Conservation (phyloP, 2,329 filamentous ascomycete species). For the Aspergillus pseudotamarii region DNA sequence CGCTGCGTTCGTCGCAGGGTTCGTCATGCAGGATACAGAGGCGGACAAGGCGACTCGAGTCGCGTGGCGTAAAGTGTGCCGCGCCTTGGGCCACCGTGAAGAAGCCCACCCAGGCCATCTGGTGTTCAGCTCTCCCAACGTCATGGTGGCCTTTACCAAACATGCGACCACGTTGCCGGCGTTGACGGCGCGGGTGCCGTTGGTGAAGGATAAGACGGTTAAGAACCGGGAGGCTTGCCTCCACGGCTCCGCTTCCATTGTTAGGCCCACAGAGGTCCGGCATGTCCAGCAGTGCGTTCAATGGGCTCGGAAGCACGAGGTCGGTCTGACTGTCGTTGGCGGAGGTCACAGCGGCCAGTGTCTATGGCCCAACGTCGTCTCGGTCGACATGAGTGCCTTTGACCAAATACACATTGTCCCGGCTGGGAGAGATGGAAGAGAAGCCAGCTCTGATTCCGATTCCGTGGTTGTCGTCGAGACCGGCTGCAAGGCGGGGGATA, state of each 20-base stretch:
- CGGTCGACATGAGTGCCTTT: constrained; percentile 63
- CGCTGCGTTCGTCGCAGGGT: too few species aligned
- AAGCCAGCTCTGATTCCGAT: constrained; percentile 9
- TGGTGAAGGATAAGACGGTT: too few species aligned
- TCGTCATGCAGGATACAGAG: too few species aligned
- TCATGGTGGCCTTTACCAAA: too few species aligned
- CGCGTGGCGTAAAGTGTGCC: too few species aligned
- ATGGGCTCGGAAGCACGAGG: constrained; percentile 56
- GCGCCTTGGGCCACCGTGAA: too few species aligned
- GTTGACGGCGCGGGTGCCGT: too few species aligned
- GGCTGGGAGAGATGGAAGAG: constrained; percentile 16
- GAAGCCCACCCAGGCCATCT: too few species aligned
- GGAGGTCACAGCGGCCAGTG: constrained; percentile 66
- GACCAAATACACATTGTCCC: constrained; percentile 51
- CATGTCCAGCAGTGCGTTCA: constrained; percentile 59
- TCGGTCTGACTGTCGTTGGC: constrained; percentile 56
- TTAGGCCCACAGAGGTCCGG: constrained; percentile 46
- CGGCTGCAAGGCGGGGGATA: constrained; percentile 61
- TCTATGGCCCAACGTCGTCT: constrained; percentile 54
- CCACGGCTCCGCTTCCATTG: neutral
- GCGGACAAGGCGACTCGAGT: too few species aligned
- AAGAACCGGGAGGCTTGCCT: too few species aligned
- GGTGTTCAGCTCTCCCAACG: too few species aligned
- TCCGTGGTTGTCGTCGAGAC: constrained; percentile 54
- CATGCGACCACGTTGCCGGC: too few species aligned